Conservation (phyloP, 2,329 filamentous ascomycete genomes). For the Sordariomycetes sp. region DNA sequence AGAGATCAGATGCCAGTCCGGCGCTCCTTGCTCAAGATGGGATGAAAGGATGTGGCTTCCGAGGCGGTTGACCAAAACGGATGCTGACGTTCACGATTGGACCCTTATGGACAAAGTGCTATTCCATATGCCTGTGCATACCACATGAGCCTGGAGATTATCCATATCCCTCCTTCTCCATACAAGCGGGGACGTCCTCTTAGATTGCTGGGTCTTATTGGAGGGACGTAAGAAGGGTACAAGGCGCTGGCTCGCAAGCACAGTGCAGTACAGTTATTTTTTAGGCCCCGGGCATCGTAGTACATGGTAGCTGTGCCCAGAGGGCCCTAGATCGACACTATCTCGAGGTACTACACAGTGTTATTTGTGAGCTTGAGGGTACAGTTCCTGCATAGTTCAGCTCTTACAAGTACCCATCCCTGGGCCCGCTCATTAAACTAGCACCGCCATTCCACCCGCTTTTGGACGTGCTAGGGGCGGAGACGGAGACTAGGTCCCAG, state of each 20-base stretch:
- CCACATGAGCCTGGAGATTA: not conserved
- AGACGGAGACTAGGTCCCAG: constrained; percentile 1
- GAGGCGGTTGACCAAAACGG: too few species aligned
- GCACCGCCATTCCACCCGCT: constrained; percentile 16
- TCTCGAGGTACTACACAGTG: not conserved
- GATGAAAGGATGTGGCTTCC: too few species aligned
- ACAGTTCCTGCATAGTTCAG: constrained; percentile 4
- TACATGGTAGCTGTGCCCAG: not conserved
- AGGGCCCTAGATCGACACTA: not conserved
- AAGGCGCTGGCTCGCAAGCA: not conserved
- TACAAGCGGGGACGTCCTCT: not conserved
- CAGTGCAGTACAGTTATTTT: constrained; percentile 2
- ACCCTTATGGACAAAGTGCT: not conserved
- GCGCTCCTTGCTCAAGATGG: too few species aligned
- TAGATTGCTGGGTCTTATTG: constrained; percentile 5
- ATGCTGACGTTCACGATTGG: too few species aligned
- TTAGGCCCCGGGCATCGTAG: not conserved
- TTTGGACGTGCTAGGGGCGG: constrained; percentile 4
- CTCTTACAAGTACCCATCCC: constrained; percentile 2
- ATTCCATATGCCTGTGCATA: not conserved
- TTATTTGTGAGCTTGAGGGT: not conserved
- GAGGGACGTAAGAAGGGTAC: constrained; percentile 1
- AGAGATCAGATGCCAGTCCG: too few species aligned
- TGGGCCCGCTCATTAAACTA: constrained; percentile 18
- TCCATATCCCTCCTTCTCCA: not conserved